These are phyloP conservation scores for Nepenthes alata DNA, from an alignment of 179 eudicot genomes.

Conservation along the genomic window DNA sequence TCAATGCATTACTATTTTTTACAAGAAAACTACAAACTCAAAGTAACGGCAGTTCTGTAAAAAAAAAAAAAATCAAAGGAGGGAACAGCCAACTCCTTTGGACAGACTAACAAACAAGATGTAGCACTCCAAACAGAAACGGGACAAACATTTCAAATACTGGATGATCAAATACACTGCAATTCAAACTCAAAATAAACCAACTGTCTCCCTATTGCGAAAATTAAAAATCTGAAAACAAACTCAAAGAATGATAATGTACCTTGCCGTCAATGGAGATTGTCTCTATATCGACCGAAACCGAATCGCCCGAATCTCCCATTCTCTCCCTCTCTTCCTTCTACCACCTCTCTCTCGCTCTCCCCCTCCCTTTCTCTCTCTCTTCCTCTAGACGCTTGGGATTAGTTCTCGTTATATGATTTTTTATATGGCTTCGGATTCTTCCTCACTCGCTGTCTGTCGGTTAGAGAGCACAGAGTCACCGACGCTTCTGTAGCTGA, in stretches of 20 bases:
- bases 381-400: neutral
- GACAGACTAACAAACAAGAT: too few species aligned
- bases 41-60: too few species aligned
- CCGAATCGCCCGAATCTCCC: conserved; percentile 38
- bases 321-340: conserved; percentile 12
- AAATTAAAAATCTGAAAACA: neutral
- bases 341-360: conserved; percentile 4
- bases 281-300: conserved; percentile 45
- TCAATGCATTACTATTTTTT: too few species aligned
- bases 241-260: conserved; percentile 7
- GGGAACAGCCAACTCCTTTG: too few species aligned
- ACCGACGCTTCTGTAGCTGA: conserved; percentile 26
- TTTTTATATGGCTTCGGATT: conserved; percentile 1
- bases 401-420: neutral
- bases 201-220: too few species aligned
- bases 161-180: too few species aligned
- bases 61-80: too few species aligned
- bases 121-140: too few species aligned
- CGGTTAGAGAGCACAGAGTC: conserved; percentile 8
- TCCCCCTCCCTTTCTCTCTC: conserved; percentile 2
- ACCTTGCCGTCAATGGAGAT: conserved; percentile 52
- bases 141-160: too few species aligned
- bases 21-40: too few species aligned
- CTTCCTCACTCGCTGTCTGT: neutral
- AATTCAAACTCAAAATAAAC: too few species aligned